Evolutionary conservation across 2,329 filamentous ascomycete genomes (phyloP), one percentile per base, ranked within the genome.

Genomic region (Cylindrodendrum hubeiense): DNA sequence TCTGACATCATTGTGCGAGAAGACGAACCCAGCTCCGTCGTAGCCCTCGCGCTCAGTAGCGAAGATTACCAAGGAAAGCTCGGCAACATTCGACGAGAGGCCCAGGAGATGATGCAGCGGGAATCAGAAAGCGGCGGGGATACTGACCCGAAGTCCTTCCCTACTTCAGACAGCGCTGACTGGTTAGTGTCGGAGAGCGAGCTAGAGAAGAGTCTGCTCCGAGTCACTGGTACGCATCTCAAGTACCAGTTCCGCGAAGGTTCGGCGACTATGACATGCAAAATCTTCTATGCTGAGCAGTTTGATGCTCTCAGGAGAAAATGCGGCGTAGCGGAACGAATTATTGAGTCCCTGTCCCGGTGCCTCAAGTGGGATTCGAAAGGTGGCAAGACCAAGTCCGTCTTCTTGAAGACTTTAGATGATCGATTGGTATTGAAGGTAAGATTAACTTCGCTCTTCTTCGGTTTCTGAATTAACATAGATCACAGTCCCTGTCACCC

Each of bases 341-440:
- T 99, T 70, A 90, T 98, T 26, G 96, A 99, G 77, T 98, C 95
- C 1, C 84, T 99, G 22, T 98, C 96, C 8, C 90, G 96, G 21
- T 99, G 97, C 80, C 87, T 97, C 21, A 98, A 98, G 79, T 99
- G 95, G 93, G 96, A 99, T 80, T 97, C 94, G 3, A 97, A 97
- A 77, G 97, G 96, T 24, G 96, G 96, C 70, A 99, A 99, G 81
- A 98, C 95, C 2, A 98, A 98, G 77, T 98, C 95, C 0, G 91
- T 99, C 5, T 99, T 99, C 79, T 83, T 99, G 69, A 99, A 98
- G 81, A 99, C 96, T 0, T 85, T 98, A 22, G 96, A 99, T 79
- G 95, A 98, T 75, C 91, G 96, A 37, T 91, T 99, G 67, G 93
- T 99, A 49, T 88, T 98, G 74, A 98, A 98, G 80, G 83, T 83